Conservation (phyloP, 768 basidiomycete species). For the Pulveroboletus frians region DNA sequence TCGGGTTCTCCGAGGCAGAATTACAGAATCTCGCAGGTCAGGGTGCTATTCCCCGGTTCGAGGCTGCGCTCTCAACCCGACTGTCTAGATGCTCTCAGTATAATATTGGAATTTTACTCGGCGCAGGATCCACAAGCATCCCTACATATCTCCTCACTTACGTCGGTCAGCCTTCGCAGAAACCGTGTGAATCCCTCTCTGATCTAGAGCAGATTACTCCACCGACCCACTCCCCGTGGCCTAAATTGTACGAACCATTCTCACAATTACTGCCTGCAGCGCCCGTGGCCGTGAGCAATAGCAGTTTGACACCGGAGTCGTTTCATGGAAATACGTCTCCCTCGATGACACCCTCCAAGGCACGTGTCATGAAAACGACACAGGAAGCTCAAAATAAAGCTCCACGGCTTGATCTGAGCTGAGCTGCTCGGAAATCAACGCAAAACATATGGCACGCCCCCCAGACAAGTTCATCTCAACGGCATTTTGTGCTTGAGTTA, state of each 20-base stretch:
- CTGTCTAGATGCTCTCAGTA: constrained; percentile 51
- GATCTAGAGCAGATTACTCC: constrained; percentile 41
- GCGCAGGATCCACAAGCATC: constrained; percentile 51
- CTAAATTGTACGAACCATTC: constrained; percentile 38
- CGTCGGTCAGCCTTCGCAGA: constrained; percentile 39
- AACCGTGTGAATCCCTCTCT: constrained; percentile 2
- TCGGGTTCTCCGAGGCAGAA: constrained; percentile 57
- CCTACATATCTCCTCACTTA: constrained; percentile 47
- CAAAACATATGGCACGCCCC: not conserved
- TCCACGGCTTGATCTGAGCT: constrained; percentile 27
- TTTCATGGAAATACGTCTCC: constrained; percentile 57
- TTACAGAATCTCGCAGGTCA: constrained; percentile 57
- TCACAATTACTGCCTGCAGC: constrained; percentile 27
- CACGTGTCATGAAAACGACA: constrained; percentile 8
- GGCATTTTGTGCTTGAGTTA: not conserved
- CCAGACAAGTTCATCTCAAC: not conserved
- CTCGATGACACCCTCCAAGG: constrained; percentile 27
- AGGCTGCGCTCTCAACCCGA: constrained; percentile 3
- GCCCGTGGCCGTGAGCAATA: constrained; percentile 27
- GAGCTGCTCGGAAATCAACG: not conserved
- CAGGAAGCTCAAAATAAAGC: constrained; percentile 17
- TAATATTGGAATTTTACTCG: constrained; percentile 69
- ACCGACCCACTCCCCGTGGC: constrained; percentile 38
- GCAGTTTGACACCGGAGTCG: constrained; percentile 52
- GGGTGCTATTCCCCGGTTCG: constrained; percentile 6